Evolutionary conservation across 2,329 filamentous ascomycete species (phyloP), one percentile per base, ranked within the genome.

Genomic region (Penicillium sp.): DNA sequence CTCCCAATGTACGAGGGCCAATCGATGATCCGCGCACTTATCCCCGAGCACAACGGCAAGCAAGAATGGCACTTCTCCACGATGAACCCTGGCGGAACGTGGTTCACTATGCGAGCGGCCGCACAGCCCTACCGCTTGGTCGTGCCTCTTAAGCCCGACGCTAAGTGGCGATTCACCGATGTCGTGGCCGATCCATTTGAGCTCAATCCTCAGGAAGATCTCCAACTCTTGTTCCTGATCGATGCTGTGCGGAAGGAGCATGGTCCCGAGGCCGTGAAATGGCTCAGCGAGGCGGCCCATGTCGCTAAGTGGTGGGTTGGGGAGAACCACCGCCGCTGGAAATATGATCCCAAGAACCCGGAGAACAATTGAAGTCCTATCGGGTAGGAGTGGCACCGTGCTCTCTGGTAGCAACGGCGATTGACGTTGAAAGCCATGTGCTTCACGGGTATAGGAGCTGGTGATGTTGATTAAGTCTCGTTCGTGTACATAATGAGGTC

Each of bases 101-200:
- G 88, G 89, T 74, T 83, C 82, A 61, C 79, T 81, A 65, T 87
- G 91, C 75, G 87, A 86, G 17, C 82, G 78, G 63, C 97, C 88
- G 91, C 86, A 87, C 67, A 91, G 92, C 79, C 74, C 43, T 74
- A 83, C 96, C 59, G 81, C 83, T 59, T 93, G 88, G 63, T 68
- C 19, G 87, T 97, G 53, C 87, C 90, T 5, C 87, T 93, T 67
- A 84, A 90, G 68, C 90, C 96, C 72, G 89, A 91, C 51, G 89
- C 79, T 6, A 64, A 66, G 39, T 75, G 68, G 59, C 57, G 65
- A 27, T 78, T 78, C 62, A 74, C 73, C 0, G 66, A 77, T 35
- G 61, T 71, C 17, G 61, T 60, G 2, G 62, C 55, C 3, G 76
- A 78, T 52, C 74, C 75, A 1, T 59, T 70, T 31, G 77, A 78